phyloP scores from a whole-genome alignment of 768 basidiomycete species.

The Pulveroboletus sp. region DNA sequence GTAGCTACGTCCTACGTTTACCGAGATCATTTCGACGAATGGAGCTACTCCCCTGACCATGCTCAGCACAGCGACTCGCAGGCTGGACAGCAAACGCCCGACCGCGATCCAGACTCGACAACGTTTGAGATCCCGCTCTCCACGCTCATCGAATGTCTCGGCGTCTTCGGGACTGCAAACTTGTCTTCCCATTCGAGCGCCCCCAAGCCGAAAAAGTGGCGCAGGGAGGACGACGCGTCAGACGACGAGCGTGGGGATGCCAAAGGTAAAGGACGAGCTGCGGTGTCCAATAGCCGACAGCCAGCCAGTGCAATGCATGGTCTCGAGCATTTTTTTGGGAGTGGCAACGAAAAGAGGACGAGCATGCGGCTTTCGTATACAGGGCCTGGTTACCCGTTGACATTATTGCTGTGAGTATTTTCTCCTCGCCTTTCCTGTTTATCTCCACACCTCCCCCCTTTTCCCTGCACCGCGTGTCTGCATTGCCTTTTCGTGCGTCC shows the following conservation, averaged over 20 bases:
- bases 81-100: constrained; percentile 10
- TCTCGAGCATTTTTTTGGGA: constrained; percentile 59
- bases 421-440: neutral
- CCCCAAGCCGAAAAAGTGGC: constrained; percentile 47
- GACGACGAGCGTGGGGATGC: constrained; percentile 37
- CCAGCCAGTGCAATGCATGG: constrained; percentile 9
- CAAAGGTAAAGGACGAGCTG: constrained; percentile 27
- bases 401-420: constrained; percentile 65
- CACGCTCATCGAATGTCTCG: constrained; percentile 84
- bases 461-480: neutral
- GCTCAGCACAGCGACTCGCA: constrained; percentile 25
- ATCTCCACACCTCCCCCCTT: neutral
- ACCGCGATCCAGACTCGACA: constrained; percentile 20
- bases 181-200: constrained; percentile 28
- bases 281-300: constrained; percentile 16
- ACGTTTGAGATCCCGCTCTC: constrained; percentile 82
- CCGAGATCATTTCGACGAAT: constrained; percentile 75
- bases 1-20: constrained; percentile 86
- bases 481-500: neutral
- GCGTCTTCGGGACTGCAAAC: constrained; percentile 84
- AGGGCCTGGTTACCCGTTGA: constrained; percentile 75
- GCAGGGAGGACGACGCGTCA: constrained; percentile 43
- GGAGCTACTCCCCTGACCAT: constrained; percentile 51
- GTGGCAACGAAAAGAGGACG: constrained; percentile 58
- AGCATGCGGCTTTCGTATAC: constrained; percentile 82